These are phyloP conservation scores for Ensete ventricosum DNA, from an alignment of 176 grass and related monocot genomes.

Conservation along the genomic window DNA sequence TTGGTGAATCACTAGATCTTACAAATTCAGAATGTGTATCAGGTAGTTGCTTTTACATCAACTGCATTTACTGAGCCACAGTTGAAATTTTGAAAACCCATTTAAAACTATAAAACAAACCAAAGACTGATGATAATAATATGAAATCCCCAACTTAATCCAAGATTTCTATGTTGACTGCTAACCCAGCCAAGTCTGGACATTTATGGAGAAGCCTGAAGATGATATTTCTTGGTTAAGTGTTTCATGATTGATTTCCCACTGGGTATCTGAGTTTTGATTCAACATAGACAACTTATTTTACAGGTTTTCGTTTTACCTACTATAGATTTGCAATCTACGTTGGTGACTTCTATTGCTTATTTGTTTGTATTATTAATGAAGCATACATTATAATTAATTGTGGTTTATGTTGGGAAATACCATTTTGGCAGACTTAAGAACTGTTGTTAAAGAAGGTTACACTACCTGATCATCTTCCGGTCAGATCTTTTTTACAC, in stretches of 20 bases:
- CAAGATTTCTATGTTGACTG: no score
- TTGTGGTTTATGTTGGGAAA: not conserved
- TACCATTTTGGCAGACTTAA: not conserved
- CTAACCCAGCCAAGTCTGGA: not conserved
- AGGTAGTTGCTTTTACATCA: not conserved
- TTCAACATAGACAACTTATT: not conserved
- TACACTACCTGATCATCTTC: not conserved
- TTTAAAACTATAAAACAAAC: no score
- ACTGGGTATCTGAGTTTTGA: not conserved
- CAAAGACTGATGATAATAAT: no score
- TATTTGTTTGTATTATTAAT: not conserved
- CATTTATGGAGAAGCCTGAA: not conserved
- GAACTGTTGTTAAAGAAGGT: not conserved
- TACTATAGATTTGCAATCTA: not conserved
- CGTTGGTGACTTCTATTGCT: not conserved
- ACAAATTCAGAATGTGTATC: no score
- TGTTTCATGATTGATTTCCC: no score
- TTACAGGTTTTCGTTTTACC: not conserved
- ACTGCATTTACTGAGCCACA: not conserved
- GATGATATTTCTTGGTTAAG: not conserved
- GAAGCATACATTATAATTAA: not conserved
- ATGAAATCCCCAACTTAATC: no score
- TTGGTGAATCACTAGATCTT: no score
- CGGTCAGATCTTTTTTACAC: not conserved
- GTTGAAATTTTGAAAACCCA: not conserved